phyloP scores from a whole-genome alignment of 2,329 filamentous ascomycete genomes.

The Colletotrichum sp. region DNA sequence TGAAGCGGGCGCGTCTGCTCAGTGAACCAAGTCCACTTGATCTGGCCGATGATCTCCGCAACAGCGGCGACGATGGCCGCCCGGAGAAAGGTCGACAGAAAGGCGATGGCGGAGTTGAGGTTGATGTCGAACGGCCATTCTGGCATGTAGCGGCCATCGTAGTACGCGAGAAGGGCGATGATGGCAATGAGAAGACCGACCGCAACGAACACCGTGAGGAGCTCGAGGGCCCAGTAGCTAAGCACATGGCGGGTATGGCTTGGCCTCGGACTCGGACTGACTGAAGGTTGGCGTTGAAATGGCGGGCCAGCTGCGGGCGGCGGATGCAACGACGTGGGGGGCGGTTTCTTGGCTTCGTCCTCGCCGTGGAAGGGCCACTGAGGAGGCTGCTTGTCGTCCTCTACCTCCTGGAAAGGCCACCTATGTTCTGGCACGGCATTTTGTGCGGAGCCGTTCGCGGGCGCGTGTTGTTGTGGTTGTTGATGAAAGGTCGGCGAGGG shows the following conservation, averaged over 20 bases:
- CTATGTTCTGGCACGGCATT: neutral
- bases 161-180: slow-evolving; percentile 2
- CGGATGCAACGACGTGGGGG: neutral
- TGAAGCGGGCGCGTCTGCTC: slow-evolving; percentile 28
- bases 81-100: slow-evolving; percentile 20
- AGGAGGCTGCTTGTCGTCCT: neutral
- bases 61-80: slow-evolving; percentile 31
- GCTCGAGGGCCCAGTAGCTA: slow-evolving; percentile 9
- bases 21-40: slow-evolving; percentile 37
- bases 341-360: neutral
- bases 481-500: neutral
- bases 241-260: neutral
- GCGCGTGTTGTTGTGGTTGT: neutral
- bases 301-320: neutral
- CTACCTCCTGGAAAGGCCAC: neutral
- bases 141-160: slow-evolving; percentile 18
- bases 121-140: slow-evolving; percentile 28
- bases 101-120: slow-evolving; percentile 25
- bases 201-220: neutral
- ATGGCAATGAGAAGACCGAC: slow-evolving; percentile 2
- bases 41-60: slow-evolving; percentile 34
- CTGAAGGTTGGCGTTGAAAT: neutral
- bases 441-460: neutral
- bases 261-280: neutral
- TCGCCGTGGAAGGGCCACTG: neutral